Percentiles rank a stretch among this genome's conserved stretches.
These are phyloP conservation scores for Phtheirospermum japonicum DNA, from an alignment of 257 asterid genomes.

Conservation along the genomic window DNA sequence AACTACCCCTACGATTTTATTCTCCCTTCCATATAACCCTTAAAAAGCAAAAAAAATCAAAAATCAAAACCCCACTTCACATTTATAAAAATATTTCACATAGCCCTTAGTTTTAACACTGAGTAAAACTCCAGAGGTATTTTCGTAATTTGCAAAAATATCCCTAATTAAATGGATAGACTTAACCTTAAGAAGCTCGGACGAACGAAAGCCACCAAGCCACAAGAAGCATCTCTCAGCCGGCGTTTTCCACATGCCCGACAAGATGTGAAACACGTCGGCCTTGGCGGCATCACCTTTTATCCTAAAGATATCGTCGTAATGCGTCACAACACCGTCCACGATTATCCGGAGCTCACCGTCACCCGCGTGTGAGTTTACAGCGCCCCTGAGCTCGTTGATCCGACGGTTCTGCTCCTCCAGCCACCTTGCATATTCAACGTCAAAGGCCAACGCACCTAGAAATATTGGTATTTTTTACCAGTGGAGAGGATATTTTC, in stretches of 20 bases:
- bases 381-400: constrained; percentile 92
- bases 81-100: too few species aligned
- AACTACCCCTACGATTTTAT: too few species aligned
- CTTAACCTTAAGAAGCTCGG: constrained; percentile 83
- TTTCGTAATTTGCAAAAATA: background rate
- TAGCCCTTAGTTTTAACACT: too few species aligned
- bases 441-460: constrained; percentile 98
- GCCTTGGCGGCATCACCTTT: constrained; percentile 93
- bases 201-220: constrained; percentile 98
- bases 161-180: background rate
- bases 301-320: constrained; percentile 85
- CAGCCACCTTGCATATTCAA: constrained; percentile 94
- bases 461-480: constrained; percentile 28
- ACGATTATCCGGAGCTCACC: constrained; percentile 91
- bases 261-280: constrained; percentile 88
- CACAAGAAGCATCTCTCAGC: constrained; percentile 96
- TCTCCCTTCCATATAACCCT: too few species aligned
- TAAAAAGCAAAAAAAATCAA: too few species aligned
- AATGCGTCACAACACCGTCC: constrained; percentile 80
- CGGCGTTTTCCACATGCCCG: constrained; percentile 99
- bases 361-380: constrained; percentile 91
- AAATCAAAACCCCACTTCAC: too few species aligned
- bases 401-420: constrained; percentile 89
- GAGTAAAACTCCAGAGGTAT: too few species aligned
- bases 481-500: constrained; percentile 29